Conservation (phyloP, 73 alveolate species). For the Halteria grandinella region DNA sequence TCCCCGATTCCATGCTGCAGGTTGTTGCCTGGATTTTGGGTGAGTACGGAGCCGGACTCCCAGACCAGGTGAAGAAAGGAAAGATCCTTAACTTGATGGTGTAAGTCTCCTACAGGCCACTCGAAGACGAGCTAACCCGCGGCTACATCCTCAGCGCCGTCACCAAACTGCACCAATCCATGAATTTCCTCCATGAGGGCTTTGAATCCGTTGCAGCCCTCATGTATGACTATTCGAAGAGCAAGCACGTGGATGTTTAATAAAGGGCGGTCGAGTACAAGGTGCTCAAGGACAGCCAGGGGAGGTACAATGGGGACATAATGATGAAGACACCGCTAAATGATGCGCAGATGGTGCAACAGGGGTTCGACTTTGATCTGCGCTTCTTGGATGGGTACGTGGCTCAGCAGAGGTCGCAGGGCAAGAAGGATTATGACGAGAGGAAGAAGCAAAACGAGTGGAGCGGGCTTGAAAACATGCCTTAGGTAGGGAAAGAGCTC, state of each 20-base stretch:
- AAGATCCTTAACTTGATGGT: conserved; percentile 76
- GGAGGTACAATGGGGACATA: conserved; percentile 50
- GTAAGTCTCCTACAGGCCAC: conserved; percentile 68
- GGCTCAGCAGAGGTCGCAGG: conserved; percentile 48
- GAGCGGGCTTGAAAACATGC: conserved; percentile 71
- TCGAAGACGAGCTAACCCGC: conserved; percentile 81
- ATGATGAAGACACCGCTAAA: conserved; percentile 68
- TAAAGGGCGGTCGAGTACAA: conserved; percentile 85
- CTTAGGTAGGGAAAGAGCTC: conserved; percentile 48
- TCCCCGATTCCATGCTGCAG: conserved; percentile 86
- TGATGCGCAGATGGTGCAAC: conserved; percentile 10
- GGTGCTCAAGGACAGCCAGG: conserved; percentile 58
- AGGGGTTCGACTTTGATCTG: conserved; percentile 70
- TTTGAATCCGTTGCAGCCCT: conserved; percentile 73
- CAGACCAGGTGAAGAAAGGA: conserved; percentile 68
- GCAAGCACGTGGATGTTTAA: conserved; percentile 79
- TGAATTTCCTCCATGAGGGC: conserved; percentile 55
- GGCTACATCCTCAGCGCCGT: conserved; percentile 87
- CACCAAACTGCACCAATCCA: conserved; percentile 76
- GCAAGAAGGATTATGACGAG: conserved; percentile 77
- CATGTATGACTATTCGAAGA: conserved; percentile 73
- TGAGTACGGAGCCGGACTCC: conserved; percentile 79
- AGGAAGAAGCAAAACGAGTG: conserved; percentile 64
- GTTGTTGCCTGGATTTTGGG: conserved; percentile 94
- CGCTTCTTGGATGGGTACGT: conserved; percentile 78